phyloP scores from a whole-genome alignment of 1,284 basidiomycete genomes.

The Sutorius eximius region DNA sequence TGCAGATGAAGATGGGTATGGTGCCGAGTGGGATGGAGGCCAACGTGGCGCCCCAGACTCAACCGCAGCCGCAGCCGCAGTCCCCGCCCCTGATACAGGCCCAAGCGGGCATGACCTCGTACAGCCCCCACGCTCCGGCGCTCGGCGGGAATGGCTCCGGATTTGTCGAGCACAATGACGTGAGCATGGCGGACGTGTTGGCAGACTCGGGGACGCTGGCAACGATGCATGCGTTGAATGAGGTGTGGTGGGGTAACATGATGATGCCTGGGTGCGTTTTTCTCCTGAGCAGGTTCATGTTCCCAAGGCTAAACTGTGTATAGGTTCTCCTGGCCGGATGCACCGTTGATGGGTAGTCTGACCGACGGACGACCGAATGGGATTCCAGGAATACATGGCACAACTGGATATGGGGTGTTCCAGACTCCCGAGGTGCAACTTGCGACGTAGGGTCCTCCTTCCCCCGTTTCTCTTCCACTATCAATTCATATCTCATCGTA shows the following conservation, averaged over 20 bases:
- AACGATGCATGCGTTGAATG: slow-evolving; percentile 70
- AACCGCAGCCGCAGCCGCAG: neutral
- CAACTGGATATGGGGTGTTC: slow-evolving; percentile 21
- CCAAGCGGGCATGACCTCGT: slow-evolving; percentile 12
- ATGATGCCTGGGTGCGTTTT: slow-evolving; percentile 73
- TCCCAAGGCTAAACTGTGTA: neutral
- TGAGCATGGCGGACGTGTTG: slow-evolving; percentile 39
- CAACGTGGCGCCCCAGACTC: slow-evolving; percentile 24
- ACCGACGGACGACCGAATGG: slow-evolving; percentile 18
- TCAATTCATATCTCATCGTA: too few species aligned
- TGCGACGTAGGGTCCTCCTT: slow-evolving; percentile 17
- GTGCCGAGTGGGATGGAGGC: neutral
- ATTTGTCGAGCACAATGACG: slow-evolving; percentile 33
- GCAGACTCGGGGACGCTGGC: slow-evolving; percentile 63
- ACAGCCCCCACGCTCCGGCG: slow-evolving; percentile 19
- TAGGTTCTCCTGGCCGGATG: slow-evolving; percentile 36
- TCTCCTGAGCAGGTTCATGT: neutral
- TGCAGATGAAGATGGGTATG: slow-evolving; percentile 20
- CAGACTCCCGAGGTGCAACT: slow-evolving; percentile 23
- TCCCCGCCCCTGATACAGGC: too few species aligned
- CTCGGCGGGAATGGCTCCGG: neutral
- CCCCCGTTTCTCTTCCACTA: too few species aligned
- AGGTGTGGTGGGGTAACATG: slow-evolving; percentile 72
- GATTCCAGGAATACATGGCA: slow-evolving; percentile 21
- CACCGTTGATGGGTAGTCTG: slow-evolving; percentile 26